Percentiles rank a stretch among this genome's conserved stretches.
Conservation (phyloP, 1,139 yeast species). For the Protomyces lactucae-debilis region DNA sequence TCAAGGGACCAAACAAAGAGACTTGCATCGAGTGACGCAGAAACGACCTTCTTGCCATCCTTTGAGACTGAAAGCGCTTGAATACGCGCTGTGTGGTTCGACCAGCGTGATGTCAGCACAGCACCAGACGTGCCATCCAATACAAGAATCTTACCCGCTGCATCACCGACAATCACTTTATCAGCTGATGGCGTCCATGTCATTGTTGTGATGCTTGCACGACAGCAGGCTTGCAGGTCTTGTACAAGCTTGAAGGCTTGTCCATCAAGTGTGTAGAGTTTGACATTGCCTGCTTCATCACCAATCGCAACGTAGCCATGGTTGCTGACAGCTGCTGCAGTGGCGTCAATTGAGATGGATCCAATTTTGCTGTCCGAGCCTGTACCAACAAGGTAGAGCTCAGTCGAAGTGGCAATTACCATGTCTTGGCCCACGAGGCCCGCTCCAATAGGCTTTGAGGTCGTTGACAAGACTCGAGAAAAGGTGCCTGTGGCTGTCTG, state of each 20-base stretch:
- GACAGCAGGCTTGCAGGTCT: neutral
- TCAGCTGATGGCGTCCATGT: conserved; percentile 67
- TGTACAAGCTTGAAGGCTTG: neutral
- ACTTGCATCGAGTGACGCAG: conserved; percentile 81
- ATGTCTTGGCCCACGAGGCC: conserved; percentile 40
- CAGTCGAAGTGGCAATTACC: conserved; percentile 22
- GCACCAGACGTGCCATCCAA: conserved; percentile 54
- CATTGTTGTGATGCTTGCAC: conserved; percentile 56
- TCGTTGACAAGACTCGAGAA: conserved; percentile 35
- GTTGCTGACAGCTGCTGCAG: conserved; percentile 40
- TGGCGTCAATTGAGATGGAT: conserved; percentile 27
- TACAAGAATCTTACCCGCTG: conserved; percentile 69
- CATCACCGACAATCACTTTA: conserved; percentile 78
- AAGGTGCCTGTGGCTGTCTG: neutral
- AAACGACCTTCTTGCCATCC: conserved; percentile 65
- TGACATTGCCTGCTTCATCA: conserved; percentile 16
- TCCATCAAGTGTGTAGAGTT: conserved; percentile 15
- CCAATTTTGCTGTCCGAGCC: conserved; percentile 42
- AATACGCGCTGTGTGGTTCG: conserved; percentile 82
- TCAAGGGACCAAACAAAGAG: conserved; percentile 72
- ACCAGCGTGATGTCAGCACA: conserved; percentile 85
- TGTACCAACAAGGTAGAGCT: conserved; percentile 45
- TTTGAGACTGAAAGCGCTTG: conserved; percentile 72
- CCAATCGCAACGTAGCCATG: conserved; percentile 34
- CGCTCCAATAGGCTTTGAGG: conserved; percentile 52